Conservation (phyloP, 176 grass and related monocot species). For the Otatea glauca region DNA sequence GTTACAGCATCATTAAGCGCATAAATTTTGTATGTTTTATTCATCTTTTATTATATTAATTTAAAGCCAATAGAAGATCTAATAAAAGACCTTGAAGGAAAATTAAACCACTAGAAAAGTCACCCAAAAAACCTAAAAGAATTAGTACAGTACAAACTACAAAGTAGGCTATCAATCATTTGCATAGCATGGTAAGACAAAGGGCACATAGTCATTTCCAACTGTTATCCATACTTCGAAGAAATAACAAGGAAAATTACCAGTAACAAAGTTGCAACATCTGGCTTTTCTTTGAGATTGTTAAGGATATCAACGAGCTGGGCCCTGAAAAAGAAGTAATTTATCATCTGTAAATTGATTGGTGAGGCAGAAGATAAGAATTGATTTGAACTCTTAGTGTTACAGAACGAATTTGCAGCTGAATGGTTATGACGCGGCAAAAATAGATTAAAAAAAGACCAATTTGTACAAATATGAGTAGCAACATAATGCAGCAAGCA, state of each 20-base stretch:
- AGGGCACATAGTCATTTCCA: constrained; percentile 35
- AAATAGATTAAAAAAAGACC: not conserved
- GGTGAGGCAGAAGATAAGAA: constrained; percentile 8
- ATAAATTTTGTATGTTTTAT: constrained; percentile 14
- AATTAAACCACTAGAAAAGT: constrained; percentile 8
- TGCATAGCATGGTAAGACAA: constrained; percentile 31
- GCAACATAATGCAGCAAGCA: constrained; percentile 25
- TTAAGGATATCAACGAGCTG: constrained; percentile 97
- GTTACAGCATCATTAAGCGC: not conserved
- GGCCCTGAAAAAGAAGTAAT: constrained; percentile 64
- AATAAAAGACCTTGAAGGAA: not conserved
- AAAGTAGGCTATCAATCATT: constrained; percentile 1
- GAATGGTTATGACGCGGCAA: not conserved
- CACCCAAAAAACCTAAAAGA: not conserved
- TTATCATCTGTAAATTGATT: constrained; percentile 30
- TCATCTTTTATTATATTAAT: constrained; percentile 3
- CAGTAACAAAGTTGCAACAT: constrained; percentile 91
- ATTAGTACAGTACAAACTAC: not conserved
- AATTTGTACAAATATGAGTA: constrained; percentile 26
- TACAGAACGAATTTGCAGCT: constrained; percentile 2
- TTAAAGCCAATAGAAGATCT: constrained; percentile 5
- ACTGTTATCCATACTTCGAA: constrained; percentile 33
- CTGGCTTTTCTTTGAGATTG: constrained; percentile 95
- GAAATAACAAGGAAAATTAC: constrained; percentile 60
- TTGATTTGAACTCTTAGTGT: constrained; percentile 2